These are phyloP conservation scores for Hyphodiscus sp. DNA, from an alignment of 2,329 filamentous ascomycete species.

Conservation along the genomic window DNA sequence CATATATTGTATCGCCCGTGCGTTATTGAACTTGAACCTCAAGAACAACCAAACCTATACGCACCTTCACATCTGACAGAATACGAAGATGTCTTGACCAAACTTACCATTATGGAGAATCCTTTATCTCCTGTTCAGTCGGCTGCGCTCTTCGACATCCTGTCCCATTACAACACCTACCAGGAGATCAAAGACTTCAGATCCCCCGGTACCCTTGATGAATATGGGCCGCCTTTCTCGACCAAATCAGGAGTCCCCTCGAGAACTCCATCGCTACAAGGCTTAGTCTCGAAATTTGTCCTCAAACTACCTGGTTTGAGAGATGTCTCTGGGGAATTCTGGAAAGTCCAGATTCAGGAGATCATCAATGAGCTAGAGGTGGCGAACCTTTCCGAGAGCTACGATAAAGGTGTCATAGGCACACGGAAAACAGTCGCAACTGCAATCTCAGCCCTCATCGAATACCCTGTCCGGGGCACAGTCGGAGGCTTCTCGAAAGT, in stretches of 20 bases:
- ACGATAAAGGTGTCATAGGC: slow-evolving; percentile 71
- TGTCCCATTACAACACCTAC: slow-evolving; percentile 39
- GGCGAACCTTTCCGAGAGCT: slow-evolving; percentile 71
- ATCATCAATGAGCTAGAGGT: slow-evolving; percentile 56
- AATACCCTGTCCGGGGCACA: slow-evolving; percentile 9
- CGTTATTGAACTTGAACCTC: neutral
- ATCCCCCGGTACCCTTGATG: slow-evolving; percentile 52
- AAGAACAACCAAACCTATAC: neutral
- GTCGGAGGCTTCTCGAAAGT: slow-evolving; percentile 34
- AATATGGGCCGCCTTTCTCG: slow-evolving; percentile 65
- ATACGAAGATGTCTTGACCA: neutral
- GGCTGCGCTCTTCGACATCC: slow-evolving; percentile 24
- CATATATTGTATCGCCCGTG: neutral
- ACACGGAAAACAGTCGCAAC: slow-evolving; percentile 70
- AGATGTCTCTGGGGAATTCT: slow-evolving; percentile 58
- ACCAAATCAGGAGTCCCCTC: slow-evolving; percentile 35
- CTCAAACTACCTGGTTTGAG: slow-evolving; percentile 60
- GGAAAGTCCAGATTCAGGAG: slow-evolving; percentile 53
- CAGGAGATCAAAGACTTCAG: slow-evolving; percentile 69
- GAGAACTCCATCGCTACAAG: slow-evolving; percentile 59
- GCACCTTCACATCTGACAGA: neutral
- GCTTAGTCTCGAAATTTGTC: slow-evolving; percentile 57
- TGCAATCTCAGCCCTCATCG: slow-evolving; percentile 28
- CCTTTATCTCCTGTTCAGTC: slow-evolving; percentile 14
- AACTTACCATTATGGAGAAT: neutral